Percentiles rank a stretch among this genome's conserved stretches.
Evolutionary conservation across 1,139 yeast species (phyloP).

Genomic region (Zhuliangozyma blackwelliae): DNA sequence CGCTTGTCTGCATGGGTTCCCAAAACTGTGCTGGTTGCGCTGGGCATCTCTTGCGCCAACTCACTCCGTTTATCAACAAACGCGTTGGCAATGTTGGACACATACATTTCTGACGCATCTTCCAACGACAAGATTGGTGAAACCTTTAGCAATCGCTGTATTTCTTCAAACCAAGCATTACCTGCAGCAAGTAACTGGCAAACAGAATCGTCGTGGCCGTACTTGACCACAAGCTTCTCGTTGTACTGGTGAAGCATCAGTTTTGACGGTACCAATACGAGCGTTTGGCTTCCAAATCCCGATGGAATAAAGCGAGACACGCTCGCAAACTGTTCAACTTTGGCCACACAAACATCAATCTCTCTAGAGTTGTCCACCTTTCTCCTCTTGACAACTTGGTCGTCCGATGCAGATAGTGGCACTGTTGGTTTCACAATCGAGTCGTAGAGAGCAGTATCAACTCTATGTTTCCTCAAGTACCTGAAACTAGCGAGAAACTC

Average conservation of each 20-base stretch:
- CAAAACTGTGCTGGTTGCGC: too few relatives aligned
- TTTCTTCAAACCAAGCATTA: background rate
- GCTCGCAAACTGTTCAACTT: background rate
- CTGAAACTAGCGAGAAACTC: background rate
- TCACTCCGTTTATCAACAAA: too few relatives aligned
- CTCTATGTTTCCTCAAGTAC: too few relatives aligned
- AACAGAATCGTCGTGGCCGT: constrained; percentile 1
- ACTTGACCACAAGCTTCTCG: constrained; percentile 1
- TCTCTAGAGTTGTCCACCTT: too few relatives aligned
- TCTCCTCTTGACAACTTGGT: too few relatives aligned
- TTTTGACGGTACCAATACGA: constrained; percentile 1
- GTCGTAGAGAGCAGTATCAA: too few relatives aligned
- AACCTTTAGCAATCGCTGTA: background rate
- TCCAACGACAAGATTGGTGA: background rate
- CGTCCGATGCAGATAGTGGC: too few relatives aligned
- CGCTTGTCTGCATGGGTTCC: too few relatives aligned
- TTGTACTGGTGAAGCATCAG: constrained; percentile 1
- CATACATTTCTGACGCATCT: background rate
- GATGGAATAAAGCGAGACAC: background rate
- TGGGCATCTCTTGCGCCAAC: too few relatives aligned
- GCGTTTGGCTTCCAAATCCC: background rate
- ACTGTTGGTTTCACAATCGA: too few relatives aligned
- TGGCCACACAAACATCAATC: background rate
- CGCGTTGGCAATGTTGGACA: too few relatives aligned
- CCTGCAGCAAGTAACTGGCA: background rate